phyloP scores from a whole-genome alignment of 345 rosid genomes.

The Pistacia integerrima region DNA sequence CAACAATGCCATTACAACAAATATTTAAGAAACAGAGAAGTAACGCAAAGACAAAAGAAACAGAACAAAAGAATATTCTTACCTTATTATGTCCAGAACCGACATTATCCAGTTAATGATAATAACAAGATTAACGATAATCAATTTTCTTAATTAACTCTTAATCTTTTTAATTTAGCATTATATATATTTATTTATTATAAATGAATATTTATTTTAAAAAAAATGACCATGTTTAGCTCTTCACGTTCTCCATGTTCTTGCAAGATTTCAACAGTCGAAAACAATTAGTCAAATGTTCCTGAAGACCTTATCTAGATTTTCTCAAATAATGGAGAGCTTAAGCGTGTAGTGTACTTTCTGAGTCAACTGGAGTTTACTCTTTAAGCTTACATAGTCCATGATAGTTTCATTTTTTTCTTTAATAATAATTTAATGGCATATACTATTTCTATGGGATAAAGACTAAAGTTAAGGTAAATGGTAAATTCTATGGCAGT shows the following conservation, averaged over 20 bases:
- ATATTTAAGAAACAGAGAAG: neutral
- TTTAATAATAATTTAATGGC: neutral
- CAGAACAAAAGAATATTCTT: slow-evolving; percentile 22
- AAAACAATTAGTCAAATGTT: neutral
- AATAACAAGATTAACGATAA: neutral
- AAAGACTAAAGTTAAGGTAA: neutral
- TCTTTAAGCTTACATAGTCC: neutral
- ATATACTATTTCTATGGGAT: neutral
- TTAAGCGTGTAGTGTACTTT: neutral
- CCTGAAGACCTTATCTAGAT: neutral
- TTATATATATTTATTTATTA: neutral
- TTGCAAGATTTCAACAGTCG: neutral
- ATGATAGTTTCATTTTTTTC: neutral
- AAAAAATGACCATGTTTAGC: neutral
- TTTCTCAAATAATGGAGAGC: neutral
- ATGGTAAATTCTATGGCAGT: slow-evolving; percentile 28
- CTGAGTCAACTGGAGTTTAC: slow-evolving; percentile 5
- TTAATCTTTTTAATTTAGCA: neutral
- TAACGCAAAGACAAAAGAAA: slow-evolving; percentile 9
- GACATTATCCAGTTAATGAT: slow-evolving; percentile 7
- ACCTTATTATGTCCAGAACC: slow-evolving; percentile 7
- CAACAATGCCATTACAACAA: neutral
- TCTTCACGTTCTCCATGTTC: neutral
- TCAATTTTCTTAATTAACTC: neutral
- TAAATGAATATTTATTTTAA: neutral